Conservation (phyloP, 371 early-diverging fungal genomes). For the Mortierella sp. region DNA sequence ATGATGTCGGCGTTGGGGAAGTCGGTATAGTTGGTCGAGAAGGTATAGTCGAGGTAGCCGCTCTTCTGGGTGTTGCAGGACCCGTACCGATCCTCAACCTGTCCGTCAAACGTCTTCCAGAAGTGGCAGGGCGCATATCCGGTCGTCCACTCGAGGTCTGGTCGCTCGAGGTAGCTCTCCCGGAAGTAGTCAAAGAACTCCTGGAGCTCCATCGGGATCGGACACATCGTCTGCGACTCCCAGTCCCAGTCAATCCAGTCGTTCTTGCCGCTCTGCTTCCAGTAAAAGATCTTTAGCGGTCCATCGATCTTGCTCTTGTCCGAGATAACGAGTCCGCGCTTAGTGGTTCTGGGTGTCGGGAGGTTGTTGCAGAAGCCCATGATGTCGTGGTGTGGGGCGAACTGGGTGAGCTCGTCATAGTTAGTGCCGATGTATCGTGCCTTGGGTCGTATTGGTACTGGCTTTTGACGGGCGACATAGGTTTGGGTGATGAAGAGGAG, state of each 20-base stretch:
- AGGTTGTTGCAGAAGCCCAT: background rate
- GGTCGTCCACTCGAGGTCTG: background rate
- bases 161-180: background rate
- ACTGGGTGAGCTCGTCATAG: conserved; percentile 10
- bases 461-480: background rate
- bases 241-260: conserved; percentile 15
- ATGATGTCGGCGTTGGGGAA: conserved; percentile 40
- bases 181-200: conserved; percentile 21
- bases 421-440: conserved; percentile 9
- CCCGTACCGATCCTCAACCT: background rate
- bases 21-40: conserved; percentile 38
- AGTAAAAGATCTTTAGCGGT: conserved; percentile 22
- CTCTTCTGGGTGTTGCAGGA: background rate
- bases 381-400: background rate
- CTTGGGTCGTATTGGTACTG: conserved; percentile 3
- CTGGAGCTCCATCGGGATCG: conserved; percentile 27
- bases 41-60: conserved; percentile 21
- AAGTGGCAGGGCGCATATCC: conserved; percentile 3
- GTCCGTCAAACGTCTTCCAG: background rate
- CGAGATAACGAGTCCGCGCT: conserved; percentile 11
- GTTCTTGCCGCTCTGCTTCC: background rate
- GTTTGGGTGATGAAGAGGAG: background rate
- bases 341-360: conserved; percentile 2
- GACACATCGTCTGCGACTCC: conserved; percentile 28
- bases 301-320: conserved; percentile 10